Base-by-base conservation (phyloP, 495 filamentous ascomycete genomes). In the Monascus purpureus region DNA sequence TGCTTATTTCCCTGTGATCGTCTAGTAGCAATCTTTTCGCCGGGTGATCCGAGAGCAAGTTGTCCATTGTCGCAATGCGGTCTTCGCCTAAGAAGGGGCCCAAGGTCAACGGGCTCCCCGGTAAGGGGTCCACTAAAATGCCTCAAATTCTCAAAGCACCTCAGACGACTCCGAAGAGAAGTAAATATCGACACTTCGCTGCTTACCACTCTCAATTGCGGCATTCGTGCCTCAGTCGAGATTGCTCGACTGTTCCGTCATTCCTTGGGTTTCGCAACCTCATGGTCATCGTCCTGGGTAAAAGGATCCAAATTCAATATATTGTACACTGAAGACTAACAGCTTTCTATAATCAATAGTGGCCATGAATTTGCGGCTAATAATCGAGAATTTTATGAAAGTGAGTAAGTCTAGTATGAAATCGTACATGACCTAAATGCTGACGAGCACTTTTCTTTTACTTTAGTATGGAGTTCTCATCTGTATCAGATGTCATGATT, bases 331-430 rank as follows among this genome's bases (percentile, higher is more conserved):
- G n/a, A n/a, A n/a, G n/a, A 13, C 24, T 15, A 14, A 31, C 18
- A 24, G 28, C 26, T 22, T 33, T 30, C 14, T 15, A n/a, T n/a
- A n/a, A n/a, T n/a, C n/a, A 24, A 17, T 46, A 82, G 84, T 95
- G 43, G 87, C 86, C 27, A 85, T 86, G 47, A 97, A 97, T 43
- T 62, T 97, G 6, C 72, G 90, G 40, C 65, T 97, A 38, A 76
- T 97, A 38, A 83, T 97, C 43, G 90, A 96, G 61, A 97, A 97
- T 45, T 93, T 83, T 45, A 81, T 86, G 65, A 97, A 97, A 67
- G 85, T 84, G 43, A 43, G 58, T 27, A 7, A 16, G 13, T 9
- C 7, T 12, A 3, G 17, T 14, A 39, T 7, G 8, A 18, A 17
- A 35, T 36, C 35, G 27, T 13, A 48, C n/a, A n/a, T n/a, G n/a